A percentile compares a stretch with the other conserved stretches of the same genome.
Conservation (phyloP, 805 yeast species). For the Candida michaelii region DNA sequence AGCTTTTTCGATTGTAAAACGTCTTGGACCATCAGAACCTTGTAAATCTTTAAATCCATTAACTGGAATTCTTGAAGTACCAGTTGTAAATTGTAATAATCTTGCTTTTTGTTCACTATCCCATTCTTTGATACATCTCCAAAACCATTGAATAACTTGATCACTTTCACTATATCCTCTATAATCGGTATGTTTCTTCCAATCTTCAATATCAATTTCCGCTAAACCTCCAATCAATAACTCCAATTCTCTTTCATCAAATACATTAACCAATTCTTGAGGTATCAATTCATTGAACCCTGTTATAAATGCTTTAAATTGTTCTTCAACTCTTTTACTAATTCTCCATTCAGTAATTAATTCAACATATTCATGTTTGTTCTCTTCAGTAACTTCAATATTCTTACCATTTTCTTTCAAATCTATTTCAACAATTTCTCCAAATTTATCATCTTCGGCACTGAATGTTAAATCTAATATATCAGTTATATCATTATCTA, state of each 20-base stretch:
- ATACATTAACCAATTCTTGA: constrained; percentile 92
- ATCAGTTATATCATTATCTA: constrained; percentile 86
- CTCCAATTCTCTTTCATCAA: constrained; percentile 97
- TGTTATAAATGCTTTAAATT: constrained; percentile 92
- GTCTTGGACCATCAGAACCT: constrained; percentile 98
- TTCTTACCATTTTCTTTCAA: constrained; percentile 85
- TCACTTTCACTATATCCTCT: constrained; percentile 96
- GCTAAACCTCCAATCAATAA: constrained; percentile 97
- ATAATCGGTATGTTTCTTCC: constrained; percentile 99
- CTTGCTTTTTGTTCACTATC: constrained; percentile 96
- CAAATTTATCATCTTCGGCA: constrained; percentile 90
- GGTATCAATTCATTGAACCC: constrained; percentile 98
- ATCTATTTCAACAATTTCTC: constrained; percentile 86
- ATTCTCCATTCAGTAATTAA: constrained; percentile 95
- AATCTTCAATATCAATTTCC: constrained; percentile 96
- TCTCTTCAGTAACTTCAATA: constrained; percentile 90
- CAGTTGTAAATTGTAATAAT: constrained; percentile 94
- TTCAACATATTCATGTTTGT: constrained; percentile 94
- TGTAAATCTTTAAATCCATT: constrained; percentile 98
- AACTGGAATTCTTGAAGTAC: constrained; percentile 98
- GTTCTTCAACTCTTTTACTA: constrained; percentile 88
- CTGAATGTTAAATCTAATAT: constrained; percentile 86
- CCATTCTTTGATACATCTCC: constrained; percentile 93
- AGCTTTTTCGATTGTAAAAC: constrained; percentile 97
- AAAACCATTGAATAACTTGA: constrained; percentile 98